phyloP scores from a whole-genome alignment of 2,329 filamentous ascomycete species.

The Penicillium sp. region DNA sequence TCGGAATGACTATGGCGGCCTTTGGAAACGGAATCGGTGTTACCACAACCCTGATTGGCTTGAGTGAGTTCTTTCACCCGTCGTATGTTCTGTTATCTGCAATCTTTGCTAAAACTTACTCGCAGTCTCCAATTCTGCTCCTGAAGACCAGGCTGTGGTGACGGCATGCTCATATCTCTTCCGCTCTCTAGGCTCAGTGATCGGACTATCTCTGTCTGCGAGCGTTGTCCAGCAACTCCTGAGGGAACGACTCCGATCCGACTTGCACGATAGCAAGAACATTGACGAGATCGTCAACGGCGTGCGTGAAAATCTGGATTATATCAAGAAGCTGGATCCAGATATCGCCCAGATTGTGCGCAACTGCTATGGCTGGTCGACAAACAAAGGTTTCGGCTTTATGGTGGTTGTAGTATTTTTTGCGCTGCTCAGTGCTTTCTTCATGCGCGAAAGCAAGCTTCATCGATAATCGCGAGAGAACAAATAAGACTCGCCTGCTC shows the following conservation, averaged over 20 bases:
- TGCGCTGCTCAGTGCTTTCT: constrained; percentile 46
- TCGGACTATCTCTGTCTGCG: constrained; percentile 67
- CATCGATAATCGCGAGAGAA: constrained; percentile 29
- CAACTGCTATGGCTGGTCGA: constrained; percentile 62
- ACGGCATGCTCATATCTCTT: constrained; percentile 81
- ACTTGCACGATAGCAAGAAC: constrained; percentile 57
- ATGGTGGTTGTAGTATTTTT: constrained; percentile 52
- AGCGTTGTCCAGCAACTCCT: constrained; percentile 70
- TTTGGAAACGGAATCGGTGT: constrained; percentile 61
- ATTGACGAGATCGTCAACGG: constrained; percentile 65
- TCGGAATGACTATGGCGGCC: constrained; percentile 55
- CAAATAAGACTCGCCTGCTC: no score
- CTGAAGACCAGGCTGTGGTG: constrained; percentile 68
- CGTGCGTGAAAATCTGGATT: constrained; percentile 69
- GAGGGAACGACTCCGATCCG: constrained; percentile 53
- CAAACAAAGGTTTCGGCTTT: constrained; percentile 52
- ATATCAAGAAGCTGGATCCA: constrained; percentile 64
- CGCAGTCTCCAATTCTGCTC: constrained; percentile 63
- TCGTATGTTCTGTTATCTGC: not conserved
- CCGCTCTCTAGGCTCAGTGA: constrained; percentile 65
- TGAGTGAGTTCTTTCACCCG: constrained; percentile 48
- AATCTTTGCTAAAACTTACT: constrained; percentile 6
- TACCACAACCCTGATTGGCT: constrained; percentile 68
- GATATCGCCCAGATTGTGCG: constrained; percentile 59
- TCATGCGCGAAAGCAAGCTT: constrained; percentile 59